phyloP scores from a whole-genome alignment of 352 stramenopile species.

The Phytophthora pluvialis region DNA sequence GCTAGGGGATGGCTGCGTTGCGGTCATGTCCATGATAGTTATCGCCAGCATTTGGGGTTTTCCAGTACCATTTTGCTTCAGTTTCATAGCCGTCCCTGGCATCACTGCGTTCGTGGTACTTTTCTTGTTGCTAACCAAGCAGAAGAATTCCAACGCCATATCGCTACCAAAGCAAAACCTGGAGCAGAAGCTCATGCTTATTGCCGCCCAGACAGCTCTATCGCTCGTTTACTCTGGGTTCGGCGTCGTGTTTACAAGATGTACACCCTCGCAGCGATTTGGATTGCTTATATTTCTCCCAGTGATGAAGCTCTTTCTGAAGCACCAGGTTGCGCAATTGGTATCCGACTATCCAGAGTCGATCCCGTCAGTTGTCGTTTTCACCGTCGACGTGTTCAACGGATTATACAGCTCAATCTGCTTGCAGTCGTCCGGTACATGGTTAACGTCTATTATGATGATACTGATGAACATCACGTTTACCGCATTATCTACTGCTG shows the following conservation, averaged over 20 bases:
- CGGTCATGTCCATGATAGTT: neutral
- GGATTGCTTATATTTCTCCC: constrained; percentile 11
- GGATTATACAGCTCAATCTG: constrained; percentile 22
- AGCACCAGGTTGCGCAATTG: constrained; percentile 13
- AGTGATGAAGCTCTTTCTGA: constrained; percentile 20
- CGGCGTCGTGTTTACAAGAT: constrained; percentile 9
- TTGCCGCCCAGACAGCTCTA: constrained; percentile 8
- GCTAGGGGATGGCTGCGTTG: neutral
- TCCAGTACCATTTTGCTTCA: constrained; percentile 20
- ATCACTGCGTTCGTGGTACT: constrained; percentile 4
- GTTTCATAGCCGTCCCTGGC: constrained; percentile 2
- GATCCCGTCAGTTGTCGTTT: constrained; percentile 17
- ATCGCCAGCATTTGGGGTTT: constrained; percentile 15
- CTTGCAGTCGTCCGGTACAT: constrained; percentile 16
- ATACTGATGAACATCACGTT: constrained; percentile 14
- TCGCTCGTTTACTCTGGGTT: constrained; percentile 18
- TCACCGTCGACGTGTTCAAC: constrained; percentile 30
- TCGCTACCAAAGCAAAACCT: neutral
- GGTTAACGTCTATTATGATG: constrained; percentile 16
- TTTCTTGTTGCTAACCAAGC: neutral
- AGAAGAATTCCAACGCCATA: neutral
- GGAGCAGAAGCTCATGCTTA: constrained; percentile 9
- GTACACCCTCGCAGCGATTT: neutral
- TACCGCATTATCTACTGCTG: constrained; percentile 8
- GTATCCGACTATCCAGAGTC: constrained; percentile 6